Evolutionary conservation across 2,329 filamentous ascomycete genomes (phyloP).

Genomic region (Scytalidium sp.): DNA sequence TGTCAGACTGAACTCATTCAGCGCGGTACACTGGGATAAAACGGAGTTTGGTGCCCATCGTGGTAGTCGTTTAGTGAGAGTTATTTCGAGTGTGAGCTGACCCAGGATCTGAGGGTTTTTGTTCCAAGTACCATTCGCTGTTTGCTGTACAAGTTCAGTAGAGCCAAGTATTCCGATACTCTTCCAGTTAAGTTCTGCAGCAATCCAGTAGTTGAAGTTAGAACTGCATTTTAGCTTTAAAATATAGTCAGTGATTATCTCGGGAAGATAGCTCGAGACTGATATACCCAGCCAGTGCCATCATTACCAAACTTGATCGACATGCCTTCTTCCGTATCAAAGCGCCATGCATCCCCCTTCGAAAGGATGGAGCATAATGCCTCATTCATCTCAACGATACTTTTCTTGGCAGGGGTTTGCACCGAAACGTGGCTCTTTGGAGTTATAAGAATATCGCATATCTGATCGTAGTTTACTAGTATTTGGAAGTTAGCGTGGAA

Average conservation of each 20-base stretch:
- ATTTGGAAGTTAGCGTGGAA: no score
- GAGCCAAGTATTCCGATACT: slow-evolving; percentile 4
- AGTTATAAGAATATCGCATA: no score
- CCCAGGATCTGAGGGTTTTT: slow-evolving; percentile 7
- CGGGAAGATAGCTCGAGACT: neutral
- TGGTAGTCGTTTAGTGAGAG: slow-evolving; percentile 16
- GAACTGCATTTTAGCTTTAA: slow-evolving; percentile 12
- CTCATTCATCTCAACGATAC: slow-evolving; percentile 18
- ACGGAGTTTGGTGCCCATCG: slow-evolving; percentile 1
- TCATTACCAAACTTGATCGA: slow-evolving; percentile 21
- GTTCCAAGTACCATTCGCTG: neutral
- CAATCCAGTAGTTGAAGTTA: slow-evolving; percentile 21
- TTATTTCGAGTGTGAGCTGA: slow-evolving; percentile 16
- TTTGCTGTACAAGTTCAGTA: neutral
- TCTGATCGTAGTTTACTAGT: no score
- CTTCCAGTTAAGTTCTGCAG: slow-evolving; percentile 18
- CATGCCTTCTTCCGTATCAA: slow-evolving; percentile 17
- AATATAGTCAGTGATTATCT: slow-evolving; percentile 1
- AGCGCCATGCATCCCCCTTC: slow-evolving; percentile 17
- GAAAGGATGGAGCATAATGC: slow-evolving; percentile 22
- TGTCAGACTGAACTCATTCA: slow-evolving; percentile 16
- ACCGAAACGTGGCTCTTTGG: no score
- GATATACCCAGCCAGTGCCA: slow-evolving; percentile 22
- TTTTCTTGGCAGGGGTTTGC: no score
- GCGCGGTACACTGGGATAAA: no score